Evolutionary conservation across 805 yeast genomes (phyloP), one percentile per base, ranked within the genome.

Genomic region (Priceomyces haplophilus): DNA sequence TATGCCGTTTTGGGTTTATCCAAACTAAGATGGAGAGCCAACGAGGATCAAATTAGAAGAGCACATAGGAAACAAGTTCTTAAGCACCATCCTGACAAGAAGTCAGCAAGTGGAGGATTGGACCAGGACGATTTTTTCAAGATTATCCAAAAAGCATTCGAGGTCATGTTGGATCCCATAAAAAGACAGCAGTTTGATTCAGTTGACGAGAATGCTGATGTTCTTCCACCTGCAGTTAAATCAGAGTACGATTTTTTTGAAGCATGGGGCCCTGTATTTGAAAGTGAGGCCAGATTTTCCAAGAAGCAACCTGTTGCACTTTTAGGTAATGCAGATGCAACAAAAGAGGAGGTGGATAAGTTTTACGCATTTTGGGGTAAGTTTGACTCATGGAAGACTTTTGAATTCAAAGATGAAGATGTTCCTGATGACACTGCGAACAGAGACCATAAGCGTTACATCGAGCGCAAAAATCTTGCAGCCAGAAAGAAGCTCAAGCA

Each of bases 361-460:
- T 93, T 93, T 75, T 93, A 93, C 77, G 74, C 79, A 50, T 89
- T 88, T 79, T 91, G 91, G 89, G 88, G 88, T 69, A 84, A 85
- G 64, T 88, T 93, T 54, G 98, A 93, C 67, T 91, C 98, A 16
- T 93, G 99, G 99, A 87, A 96, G 77, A 77, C 96, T 37, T 93
- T 93, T 64, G 99, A 93, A 74, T 93, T 90, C 75, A 80, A 89
- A 67, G 99, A 93, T 64, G 99, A 93, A 76, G 99, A 93, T 64
- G 97, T 90, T 60, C 99, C 99, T 55, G 99, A 93, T 75, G 99
- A 93, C 72, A 87, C 97, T 44, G 86, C 96, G 48, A 93, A 93
- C 83, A 89, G 99, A 79, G 99, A 93, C 68, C 96, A 93, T 81
- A 93, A 93, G 78, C 95, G 99, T 75, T 87, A 88, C 77, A 84